Evolutionary conservation across 805 yeast species (phyloP).

Genomic region (Candida morakotiae): DNA sequence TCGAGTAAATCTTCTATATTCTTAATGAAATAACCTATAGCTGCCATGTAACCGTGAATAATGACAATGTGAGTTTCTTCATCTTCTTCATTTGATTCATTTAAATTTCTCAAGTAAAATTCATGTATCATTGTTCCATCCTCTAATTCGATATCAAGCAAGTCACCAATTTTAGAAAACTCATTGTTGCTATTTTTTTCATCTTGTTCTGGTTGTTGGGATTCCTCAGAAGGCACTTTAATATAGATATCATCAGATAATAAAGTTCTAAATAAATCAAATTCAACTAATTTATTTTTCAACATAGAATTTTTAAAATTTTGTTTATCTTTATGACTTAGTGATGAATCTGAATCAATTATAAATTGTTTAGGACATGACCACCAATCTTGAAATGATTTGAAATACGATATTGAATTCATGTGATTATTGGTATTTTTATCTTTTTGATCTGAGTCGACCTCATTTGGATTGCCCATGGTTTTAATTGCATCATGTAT

Average conservation of each 20-base stretch:
- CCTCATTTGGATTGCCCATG: constrained; percentile 19
- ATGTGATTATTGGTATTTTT: neutral
- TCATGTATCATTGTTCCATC: constrained; percentile 32
- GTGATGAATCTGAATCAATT: constrained; percentile 11
- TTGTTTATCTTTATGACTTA: constrained; percentile 6
- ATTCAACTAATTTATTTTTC: constrained; percentile 26
- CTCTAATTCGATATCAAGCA: constrained; percentile 27
- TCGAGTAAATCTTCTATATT: constrained; percentile 31
- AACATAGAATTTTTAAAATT: constrained; percentile 16
- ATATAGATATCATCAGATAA: constrained; percentile 26
- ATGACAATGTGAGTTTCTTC: constrained; percentile 25
- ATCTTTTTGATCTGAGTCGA: too few relatives aligned
- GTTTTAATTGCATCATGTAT: constrained; percentile 17
- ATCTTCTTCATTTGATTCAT: constrained; percentile 7
- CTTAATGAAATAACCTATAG: constrained; percentile 37
- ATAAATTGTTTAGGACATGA: constrained; percentile 18
- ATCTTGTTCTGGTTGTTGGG: neutral
- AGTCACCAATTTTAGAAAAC: constrained; percentile 12
- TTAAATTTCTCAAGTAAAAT: constrained; percentile 23
- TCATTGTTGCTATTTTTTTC: too few relatives aligned
- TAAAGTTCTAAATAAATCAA: constrained; percentile 29
- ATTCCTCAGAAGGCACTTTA: constrained; percentile 15
- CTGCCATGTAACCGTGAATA: constrained; percentile 44
- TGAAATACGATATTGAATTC: constrained; percentile 18
- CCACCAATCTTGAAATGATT: constrained; percentile 40